A percentile compares a stretch with the other conserved stretches of the same genome.
These are phyloP conservation scores for Gaeumannomyces tritici DNA, from an alignment of 2,329 filamentous ascomycete genomes.

Conservation along the genomic window DNA sequence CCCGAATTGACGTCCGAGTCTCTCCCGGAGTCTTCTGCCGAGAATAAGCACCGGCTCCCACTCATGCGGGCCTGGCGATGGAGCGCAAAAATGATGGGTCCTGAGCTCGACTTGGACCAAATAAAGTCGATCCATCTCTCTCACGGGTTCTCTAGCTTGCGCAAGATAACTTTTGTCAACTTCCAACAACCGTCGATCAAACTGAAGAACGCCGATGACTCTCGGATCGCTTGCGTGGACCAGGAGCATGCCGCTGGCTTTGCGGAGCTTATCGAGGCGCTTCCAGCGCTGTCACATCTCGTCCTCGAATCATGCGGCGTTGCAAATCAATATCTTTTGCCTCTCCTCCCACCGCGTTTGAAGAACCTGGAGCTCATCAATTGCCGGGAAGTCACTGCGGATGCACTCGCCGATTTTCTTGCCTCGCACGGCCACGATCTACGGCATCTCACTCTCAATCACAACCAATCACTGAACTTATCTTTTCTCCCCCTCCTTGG, in stretches of 20 bases:
- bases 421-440: slow-evolving; percentile 57
- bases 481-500: slow-evolving; percentile 62
- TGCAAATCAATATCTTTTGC: slow-evolving; percentile 59
- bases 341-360: slow-evolving; percentile 56
- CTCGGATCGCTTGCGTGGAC: slow-evolving; percentile 28
- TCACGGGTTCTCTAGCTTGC: slow-evolving; percentile 45
- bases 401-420: slow-evolving; percentile 57
- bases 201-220: slow-evolving; percentile 30
- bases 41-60: background rate
- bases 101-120: slow-evolving; percentile 34
- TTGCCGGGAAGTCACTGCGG: slow-evolving; percentile 65
- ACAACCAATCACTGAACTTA: slow-evolving; percentile 72
- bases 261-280: slow-evolving; percentile 35
- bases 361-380: slow-evolving; percentile 65
- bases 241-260: slow-evolving; percentile 20
- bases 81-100: slow-evolving; percentile 45
- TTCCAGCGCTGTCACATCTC: slow-evolving; percentile 58
- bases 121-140: slow-evolving; percentile 43
- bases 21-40: background rate
- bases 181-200: slow-evolving; percentile 46
- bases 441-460: slow-evolving; percentile 57
- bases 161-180: slow-evolving; percentile 51
- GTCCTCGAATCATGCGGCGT: slow-evolving; percentile 67
- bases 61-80: slow-evolving; percentile 49
- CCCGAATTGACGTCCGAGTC: background rate